phyloP scores from a whole-genome alignment of 306 rosid species.

The Vicia villosa region DNA sequence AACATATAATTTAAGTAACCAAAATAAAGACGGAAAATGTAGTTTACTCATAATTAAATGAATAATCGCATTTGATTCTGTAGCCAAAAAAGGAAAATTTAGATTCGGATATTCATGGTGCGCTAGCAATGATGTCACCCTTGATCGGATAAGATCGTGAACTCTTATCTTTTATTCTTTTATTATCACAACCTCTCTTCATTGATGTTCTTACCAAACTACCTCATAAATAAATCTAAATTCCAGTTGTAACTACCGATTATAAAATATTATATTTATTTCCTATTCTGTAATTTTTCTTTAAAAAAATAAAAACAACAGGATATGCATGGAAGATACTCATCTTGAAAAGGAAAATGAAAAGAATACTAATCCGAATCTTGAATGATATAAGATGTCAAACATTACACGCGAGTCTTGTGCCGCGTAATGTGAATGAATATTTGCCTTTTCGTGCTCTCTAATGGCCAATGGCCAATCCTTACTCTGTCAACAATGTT shows the following conservation, averaged over 20 bases:
- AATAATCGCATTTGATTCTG: neutral
- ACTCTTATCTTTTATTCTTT: constrained; percentile 20
- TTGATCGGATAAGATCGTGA: constrained; percentile 53
- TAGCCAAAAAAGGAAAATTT: neutral
- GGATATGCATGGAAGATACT: constrained; percentile 32
- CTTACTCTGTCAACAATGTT: neutral
- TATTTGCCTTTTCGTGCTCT: constrained; percentile 27
- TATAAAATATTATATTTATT: no score
- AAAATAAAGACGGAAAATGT: no score
- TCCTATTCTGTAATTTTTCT: no score
- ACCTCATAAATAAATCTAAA: neutral
- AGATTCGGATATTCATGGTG: constrained; percentile 44
- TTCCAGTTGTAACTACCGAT: no score
- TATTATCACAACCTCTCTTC: neutral
- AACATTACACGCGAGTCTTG: neutral
- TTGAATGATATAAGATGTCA: neutral
- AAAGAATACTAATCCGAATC: neutral
- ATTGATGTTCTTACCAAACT: neutral
- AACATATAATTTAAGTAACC: no score
- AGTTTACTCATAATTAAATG: no score
- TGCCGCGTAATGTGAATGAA: constrained; percentile 29
- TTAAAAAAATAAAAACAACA: no score
- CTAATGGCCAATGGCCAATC: neutral
- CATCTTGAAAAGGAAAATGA: neutral
- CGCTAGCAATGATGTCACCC: constrained; percentile 48